Conservation (phyloP, 2,329 filamentous ascomycete species). For the Aspergillus phoenicis region DNA sequence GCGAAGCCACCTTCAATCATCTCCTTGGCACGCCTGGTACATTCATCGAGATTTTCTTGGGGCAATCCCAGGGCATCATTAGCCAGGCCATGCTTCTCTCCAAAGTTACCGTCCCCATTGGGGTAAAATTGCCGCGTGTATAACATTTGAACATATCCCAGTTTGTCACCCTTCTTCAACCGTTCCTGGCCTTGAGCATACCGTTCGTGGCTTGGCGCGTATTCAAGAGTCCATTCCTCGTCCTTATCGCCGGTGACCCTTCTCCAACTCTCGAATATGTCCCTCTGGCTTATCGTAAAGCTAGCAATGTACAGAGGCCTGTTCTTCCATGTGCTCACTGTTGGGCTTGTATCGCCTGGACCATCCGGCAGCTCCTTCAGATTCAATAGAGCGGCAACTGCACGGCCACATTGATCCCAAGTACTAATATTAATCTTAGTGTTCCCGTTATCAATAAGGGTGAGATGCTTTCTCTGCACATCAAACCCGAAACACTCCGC, state of each 20-base stretch:
- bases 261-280: slow-evolving; percentile 64
- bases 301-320: slow-evolving; percentile 54
- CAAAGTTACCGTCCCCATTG: slow-evolving; percentile 41
- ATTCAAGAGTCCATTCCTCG: slow-evolving; percentile 61
- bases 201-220: slow-evolving; percentile 51
- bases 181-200: slow-evolving; percentile 49
- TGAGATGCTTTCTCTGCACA: slow-evolving; percentile 44
- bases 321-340: slow-evolving; percentile 45
- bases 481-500: slow-evolving; percentile 51
- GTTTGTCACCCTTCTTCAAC: slow-evolving; percentile 45
- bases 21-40: background rate
- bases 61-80: slow-evolving; percentile 60
- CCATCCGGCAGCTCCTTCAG: slow-evolving; percentile 33
- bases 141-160: slow-evolving; percentile 53
- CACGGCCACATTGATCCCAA: slow-evolving; percentile 58
- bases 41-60: slow-evolving; percentile 58
- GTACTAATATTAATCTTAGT: slow-evolving; percentile 62
- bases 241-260: slow-evolving; percentile 59
- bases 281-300: slow-evolving; percentile 62
- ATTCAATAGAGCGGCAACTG: slow-evolving; percentile 54
- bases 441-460: slow-evolving; percentile 59
- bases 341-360: slow-evolving; percentile 20
- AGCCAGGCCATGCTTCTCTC: slow-evolving; percentile 41
- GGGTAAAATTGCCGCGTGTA: slow-evolving; percentile 59
- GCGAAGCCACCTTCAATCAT: background rate